phyloP scores from a whole-genome alignment of 176 grass and related monocot genomes.

The Eleusine indica region DNA sequence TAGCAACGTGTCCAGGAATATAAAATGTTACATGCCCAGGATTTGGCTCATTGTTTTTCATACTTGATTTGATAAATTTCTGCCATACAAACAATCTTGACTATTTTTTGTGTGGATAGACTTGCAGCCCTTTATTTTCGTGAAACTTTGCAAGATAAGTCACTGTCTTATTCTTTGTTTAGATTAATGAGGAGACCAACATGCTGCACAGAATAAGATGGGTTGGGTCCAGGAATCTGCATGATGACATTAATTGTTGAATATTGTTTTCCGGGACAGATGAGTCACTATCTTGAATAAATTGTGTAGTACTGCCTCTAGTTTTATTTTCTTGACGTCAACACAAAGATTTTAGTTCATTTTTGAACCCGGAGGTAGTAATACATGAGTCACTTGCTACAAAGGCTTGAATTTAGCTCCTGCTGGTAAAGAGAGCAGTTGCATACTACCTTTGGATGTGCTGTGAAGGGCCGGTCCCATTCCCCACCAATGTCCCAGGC shows the following conservation, averaged over 20 bases:
- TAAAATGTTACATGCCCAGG: not conserved
- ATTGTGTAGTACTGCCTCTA: too few relatives aligned
- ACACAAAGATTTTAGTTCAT: too few relatives aligned
- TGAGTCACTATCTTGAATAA: not conserved
- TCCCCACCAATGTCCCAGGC: slow-evolving; percentile 45
- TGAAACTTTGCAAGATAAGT: not conserved
- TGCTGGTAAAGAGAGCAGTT: not conserved
- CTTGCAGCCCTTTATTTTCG: not conserved
- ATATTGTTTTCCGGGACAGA: not conserved
- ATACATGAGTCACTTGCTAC: not conserved
- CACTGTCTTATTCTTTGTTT: not conserved
- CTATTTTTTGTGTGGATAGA: not conserved
- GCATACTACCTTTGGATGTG: slow-evolving; percentile 53
- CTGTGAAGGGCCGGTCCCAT: slow-evolving; percentile 56
- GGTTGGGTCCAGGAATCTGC: not conserved
- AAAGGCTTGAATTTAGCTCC: not conserved
- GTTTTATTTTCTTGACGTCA: too few relatives aligned
- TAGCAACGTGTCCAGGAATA: not conserved
- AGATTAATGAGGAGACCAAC: not conserved
- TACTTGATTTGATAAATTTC: not conserved
- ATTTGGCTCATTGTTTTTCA: not conserved
- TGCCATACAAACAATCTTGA: not conserved
- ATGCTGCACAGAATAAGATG: not conserved
- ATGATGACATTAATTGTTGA: not conserved
- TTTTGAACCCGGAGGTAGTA: not conserved